These are phyloP conservation scores for Sphagnum tenellum DNA, from an alignment of 225 moss, liverwort and hornwort genomes.

Conservation along the genomic window DNA sequence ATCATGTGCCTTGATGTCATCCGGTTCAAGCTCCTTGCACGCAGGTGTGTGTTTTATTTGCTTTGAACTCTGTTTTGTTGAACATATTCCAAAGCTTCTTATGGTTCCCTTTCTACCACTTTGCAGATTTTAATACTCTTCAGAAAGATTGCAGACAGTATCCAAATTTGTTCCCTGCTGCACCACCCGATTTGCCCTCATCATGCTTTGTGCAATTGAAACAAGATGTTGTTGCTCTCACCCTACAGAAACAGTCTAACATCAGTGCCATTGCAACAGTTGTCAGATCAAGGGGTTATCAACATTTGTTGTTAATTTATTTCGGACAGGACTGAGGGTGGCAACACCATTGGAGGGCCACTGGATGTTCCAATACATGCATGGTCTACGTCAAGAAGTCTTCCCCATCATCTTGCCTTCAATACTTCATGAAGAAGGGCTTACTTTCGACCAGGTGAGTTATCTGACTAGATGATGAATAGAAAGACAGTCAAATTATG, in stretches of 20 bases:
- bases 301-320: conserved; percentile 82
- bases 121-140: too few species aligned
- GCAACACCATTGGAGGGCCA: conserved; percentile 68
- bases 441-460: too few species aligned
- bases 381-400: too few species aligned
- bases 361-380: conserved; percentile 54
- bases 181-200: too few species aligned
- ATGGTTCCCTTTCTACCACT: too few species aligned
- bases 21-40: conserved; percentile 83
- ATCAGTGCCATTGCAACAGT: conserved; percentile 27
- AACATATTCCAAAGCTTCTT: too few species aligned
- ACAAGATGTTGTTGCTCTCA: too few species aligned
- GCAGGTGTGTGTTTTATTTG: conserved; percentile 37
- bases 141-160: background rate
- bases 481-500: background rate
- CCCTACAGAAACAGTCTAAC: background rate
- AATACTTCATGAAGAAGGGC: too few species aligned
- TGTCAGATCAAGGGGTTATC: conserved; percentile 81
- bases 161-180: background rate
- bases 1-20: conserved; percentile 88
- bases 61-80: too few species aligned
- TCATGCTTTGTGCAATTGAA: too few species aligned
- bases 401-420: too few species aligned
- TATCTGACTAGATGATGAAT: background rate
- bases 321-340: conserved; percentile 69